These are phyloP conservation scores for Trichodelitschia bisporula DNA, from an alignment of 495 filamentous ascomycete species.

Conservation along the genomic window DNA sequence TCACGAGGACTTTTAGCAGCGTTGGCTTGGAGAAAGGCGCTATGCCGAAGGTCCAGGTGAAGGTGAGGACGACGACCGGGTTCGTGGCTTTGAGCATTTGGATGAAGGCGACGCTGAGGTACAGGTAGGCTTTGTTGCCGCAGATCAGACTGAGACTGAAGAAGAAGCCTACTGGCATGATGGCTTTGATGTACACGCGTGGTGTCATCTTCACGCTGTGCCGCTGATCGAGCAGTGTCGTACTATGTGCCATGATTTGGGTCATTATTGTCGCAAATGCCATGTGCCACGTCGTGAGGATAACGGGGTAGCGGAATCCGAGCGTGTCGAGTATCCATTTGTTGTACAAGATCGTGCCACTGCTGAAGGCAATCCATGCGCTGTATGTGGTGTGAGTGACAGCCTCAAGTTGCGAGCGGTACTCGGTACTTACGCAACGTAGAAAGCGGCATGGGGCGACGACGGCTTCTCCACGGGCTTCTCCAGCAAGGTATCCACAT, in stretches of 20 bases:
- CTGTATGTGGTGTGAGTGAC: slow-evolving; percentile 23
- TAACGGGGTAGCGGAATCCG: slow-evolving; percentile 59
- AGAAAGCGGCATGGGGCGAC: background rate
- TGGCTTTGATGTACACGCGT: slow-evolving; percentile 65
- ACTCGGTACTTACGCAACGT: background rate
- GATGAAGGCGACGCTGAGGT: slow-evolving; percentile 81
- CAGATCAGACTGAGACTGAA: slow-evolving; percentile 87
- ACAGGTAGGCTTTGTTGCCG: slow-evolving; percentile 78
- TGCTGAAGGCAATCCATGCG: slow-evolving; percentile 75
- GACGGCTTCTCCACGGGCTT: background rate
- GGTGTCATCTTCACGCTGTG: slow-evolving; percentile 87
- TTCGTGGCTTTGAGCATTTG: slow-evolving; percentile 95
- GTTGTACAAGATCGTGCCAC: slow-evolving; percentile 92
- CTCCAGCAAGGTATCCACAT: background rate
- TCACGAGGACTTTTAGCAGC: slow-evolving; percentile 63
- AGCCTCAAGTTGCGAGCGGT: background rate
- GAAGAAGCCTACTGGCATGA: slow-evolving; percentile 78
- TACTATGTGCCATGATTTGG: slow-evolving; percentile 66
- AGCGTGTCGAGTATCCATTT: slow-evolving; percentile 80
- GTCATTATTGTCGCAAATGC: slow-evolving; percentile 74
- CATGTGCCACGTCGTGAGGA: slow-evolving; percentile 85
- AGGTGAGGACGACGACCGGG: slow-evolving; percentile 66
- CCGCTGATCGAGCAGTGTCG: slow-evolving; percentile 61
- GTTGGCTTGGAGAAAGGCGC: slow-evolving; percentile 51
- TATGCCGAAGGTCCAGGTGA: slow-evolving; percentile 61